Evolutionary conservation across 441 rosid species (phyloP), one percentile per base, ranked within the genome.

Genomic region (Adansonia madagascariensis): DNA sequence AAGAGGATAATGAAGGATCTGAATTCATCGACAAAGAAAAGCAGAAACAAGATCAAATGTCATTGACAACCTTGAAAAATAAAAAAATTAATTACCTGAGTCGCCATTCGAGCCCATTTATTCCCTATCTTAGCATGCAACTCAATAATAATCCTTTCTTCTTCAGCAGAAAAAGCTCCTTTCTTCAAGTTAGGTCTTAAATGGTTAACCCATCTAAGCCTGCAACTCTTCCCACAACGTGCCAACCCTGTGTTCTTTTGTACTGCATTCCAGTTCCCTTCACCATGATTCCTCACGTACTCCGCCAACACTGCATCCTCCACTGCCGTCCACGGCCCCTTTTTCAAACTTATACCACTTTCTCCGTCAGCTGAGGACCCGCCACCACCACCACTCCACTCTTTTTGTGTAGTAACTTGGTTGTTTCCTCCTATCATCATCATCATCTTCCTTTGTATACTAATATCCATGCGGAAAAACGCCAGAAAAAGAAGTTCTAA

Each of bases 41-140:
- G 6, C 31, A 9, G 44, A 22, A 6, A 46, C 0, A 6, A 47
- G 15, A 41, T 56, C 5, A 18, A 41, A 35, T 20, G n/a, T 3
- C 1, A 46, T 4, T 17, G 8, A 43, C 46, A 43, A 43, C 46
- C 46, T 7, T 5, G 1, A 7, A 20, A 14, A 20, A 61, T 0
- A 62, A 31, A 17, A 22, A 22, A 10, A 1, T n/a, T 8, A 1
- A 15, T 20, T 77, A 92, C 97, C 97, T 88, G 89, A 79, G 88
- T 83, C 9, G 98, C 98, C 98, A 94, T 94, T 70, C 98, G 95
- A 75, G 98, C 98, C 98, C 98, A 94, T 85, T 93, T 94, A 78
- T 94, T 94, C 65, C 98, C 98, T 11, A 86, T 87, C 74, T 86
- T 89, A 44, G 97, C 90, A 76, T 95, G 98, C 39, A 93, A 85